Evolutionary conservation across 2,329 filamentous ascomycete species (phyloP).

Genomic region (Penicillium sp.): DNA sequence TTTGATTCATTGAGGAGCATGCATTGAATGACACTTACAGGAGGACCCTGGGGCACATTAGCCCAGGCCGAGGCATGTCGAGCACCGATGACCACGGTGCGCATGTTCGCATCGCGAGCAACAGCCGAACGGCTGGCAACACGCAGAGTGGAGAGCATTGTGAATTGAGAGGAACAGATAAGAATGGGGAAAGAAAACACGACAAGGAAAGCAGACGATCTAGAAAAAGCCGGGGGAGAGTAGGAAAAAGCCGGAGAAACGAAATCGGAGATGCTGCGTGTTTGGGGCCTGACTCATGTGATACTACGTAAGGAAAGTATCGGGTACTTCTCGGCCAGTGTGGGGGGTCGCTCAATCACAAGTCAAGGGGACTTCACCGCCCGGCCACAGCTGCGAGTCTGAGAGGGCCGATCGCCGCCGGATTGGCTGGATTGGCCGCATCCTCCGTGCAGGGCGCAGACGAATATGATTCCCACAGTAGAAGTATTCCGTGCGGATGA

Average conservation of each 20-base stretch:
- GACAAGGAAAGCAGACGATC: neutral
- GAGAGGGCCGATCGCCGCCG: neutral
- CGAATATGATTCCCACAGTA: neutral
- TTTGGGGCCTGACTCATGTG: slow-evolving; percentile 32
- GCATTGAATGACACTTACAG: slow-evolving; percentile 63
- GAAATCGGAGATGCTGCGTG: slow-evolving; percentile 31
- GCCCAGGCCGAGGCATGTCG: slow-evolving; percentile 82
- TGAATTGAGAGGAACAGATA: slow-evolving; percentile 17
- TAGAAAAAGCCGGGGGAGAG: slow-evolving; percentile 15
- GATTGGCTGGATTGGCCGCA: slow-evolving; percentile 14
- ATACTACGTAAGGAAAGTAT: slow-evolving; percentile 19
- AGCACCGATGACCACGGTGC: slow-evolving; percentile 48
- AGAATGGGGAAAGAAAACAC: slow-evolving; percentile 11
- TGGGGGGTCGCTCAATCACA: slow-evolving; percentile 11
- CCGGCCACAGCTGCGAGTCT: slow-evolving; percentile 1
- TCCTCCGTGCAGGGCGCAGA: slow-evolving; percentile 7
- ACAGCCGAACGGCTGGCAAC: slow-evolving; percentile 48
- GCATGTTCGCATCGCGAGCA: slow-evolving; percentile 44
- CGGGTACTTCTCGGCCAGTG: slow-evolving; percentile 19
- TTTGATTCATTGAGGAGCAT: neutral
- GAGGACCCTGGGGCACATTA: slow-evolving; percentile 89
- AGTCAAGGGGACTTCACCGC: slow-evolving; percentile 24
- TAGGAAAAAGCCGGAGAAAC: slow-evolving; percentile 22
- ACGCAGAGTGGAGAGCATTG: slow-evolving; percentile 54
- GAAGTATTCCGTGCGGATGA: neutral